phyloP scores from a whole-genome alignment of 1,284 basidiomycete genomes.

The Anthracocystis setariae region DNA sequence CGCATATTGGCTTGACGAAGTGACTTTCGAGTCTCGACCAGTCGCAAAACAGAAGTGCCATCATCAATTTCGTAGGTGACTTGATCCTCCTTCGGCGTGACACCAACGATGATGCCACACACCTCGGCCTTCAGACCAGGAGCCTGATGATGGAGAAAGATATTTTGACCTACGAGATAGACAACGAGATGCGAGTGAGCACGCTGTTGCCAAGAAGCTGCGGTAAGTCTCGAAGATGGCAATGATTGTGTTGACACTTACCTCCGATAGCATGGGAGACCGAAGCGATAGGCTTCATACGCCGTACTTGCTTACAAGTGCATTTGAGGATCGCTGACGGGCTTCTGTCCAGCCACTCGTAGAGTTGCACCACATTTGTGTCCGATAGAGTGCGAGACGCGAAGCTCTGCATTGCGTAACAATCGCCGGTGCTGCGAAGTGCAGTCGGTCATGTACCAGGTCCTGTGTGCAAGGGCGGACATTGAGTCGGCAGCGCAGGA shows the following conservation, averaged over 20 bases:
- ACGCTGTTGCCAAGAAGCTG: not conserved
- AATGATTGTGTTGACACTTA: not conserved
- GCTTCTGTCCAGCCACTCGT: slow-evolving; percentile 27
- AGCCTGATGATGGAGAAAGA: slow-evolving; percentile 31
- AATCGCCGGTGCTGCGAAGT: not conserved
- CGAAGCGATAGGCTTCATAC: slow-evolving; percentile 12
- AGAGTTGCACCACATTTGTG: slow-evolving; percentile 29
- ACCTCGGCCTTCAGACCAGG: slow-evolving; percentile 33
- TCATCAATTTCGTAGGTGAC: slow-evolving; percentile 50
- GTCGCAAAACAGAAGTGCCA: slow-evolving; percentile 42
- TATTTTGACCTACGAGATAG: not conserved
- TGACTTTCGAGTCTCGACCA: slow-evolving; percentile 32
- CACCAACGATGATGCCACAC: slow-evolving; percentile 45
- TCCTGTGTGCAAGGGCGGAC: not conserved
- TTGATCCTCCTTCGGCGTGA: slow-evolving; percentile 38
- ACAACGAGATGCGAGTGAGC: not conserved
- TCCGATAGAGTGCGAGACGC: slow-evolving; percentile 10
- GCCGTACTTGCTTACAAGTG: slow-evolving; percentile 27
- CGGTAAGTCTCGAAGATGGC: not conserved
- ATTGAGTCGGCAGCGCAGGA: not conserved
- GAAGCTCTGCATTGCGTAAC: slow-evolving; percentile 15
- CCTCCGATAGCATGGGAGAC: slow-evolving; percentile 36
- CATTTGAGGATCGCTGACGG: slow-evolving; percentile 29
- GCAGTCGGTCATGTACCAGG: not conserved
- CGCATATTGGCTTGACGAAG: slow-evolving; percentile 3